These are phyloP conservation scores for Leccinum subgranulosum DNA, from an alignment of 768 basidiomycete genomes.

Conservation along the genomic window DNA sequence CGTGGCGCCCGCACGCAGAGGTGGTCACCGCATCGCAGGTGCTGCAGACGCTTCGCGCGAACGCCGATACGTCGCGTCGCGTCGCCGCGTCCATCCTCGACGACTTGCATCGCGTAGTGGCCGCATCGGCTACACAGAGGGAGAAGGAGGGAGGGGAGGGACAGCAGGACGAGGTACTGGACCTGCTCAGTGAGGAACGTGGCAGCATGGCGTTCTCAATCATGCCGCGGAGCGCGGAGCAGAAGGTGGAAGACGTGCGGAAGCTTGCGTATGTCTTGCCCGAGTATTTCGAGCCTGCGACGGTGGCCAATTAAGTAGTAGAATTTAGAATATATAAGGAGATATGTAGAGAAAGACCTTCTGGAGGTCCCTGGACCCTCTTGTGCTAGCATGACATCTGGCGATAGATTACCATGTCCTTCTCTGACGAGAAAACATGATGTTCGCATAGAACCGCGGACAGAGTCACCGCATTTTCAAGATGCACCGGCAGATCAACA, in stretches of 20 bases:
- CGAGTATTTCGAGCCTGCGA: constrained; percentile 52
- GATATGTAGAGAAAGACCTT: too few relatives aligned
- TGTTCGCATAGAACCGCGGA: too few relatives aligned
- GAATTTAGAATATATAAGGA: background rate
- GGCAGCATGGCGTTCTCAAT: constrained; percentile 87
- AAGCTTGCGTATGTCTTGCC: constrained; percentile 79
- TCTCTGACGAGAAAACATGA: too few relatives aligned
- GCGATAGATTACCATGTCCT: too few relatives aligned
- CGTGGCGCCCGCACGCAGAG: constrained; percentile 80
- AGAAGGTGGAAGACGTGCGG: constrained; percentile 56
- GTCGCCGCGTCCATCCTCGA: constrained; percentile 70
- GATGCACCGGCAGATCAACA: too few relatives aligned
- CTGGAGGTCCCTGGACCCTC: too few relatives aligned
- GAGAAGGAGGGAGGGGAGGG: background rate
- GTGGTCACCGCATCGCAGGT: constrained; percentile 91
- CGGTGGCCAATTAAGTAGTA: background rate
- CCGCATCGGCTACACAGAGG: background rate
- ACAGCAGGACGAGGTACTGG: background rate
- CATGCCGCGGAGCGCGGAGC: constrained; percentile 63
- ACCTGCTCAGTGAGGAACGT: constrained; percentile 61
- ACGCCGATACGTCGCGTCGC: constrained; percentile 81
- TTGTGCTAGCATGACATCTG: too few relatives aligned
- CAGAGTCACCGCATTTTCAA: too few relatives aligned
- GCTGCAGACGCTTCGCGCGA: constrained; percentile 80
- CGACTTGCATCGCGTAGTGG: constrained; percentile 38